Base-by-base conservation (phyloP, 2,329 filamentous ascomycete species). In the Aspergillus latus region DNA sequence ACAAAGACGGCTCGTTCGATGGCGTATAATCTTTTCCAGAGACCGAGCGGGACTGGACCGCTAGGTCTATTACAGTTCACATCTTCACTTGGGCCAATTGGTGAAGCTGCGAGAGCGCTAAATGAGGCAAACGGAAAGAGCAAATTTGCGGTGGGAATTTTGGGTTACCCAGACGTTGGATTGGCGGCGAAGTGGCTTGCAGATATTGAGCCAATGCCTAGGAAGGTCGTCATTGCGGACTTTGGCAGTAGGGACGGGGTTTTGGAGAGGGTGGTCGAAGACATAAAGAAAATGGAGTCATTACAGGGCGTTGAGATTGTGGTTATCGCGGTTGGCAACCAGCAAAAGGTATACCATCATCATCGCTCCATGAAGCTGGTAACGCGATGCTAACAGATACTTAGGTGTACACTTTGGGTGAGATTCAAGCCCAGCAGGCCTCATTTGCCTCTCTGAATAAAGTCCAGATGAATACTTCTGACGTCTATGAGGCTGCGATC, bases 1-100 rank as follows among this genome's bases (percentile, higher is more conserved):
- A 68, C 62, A 13, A 72, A 71, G 53, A 71, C 68, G 1, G 70
- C 63, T 8, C 59, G 67, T 9, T 36, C 60, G n/a, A 63, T 70
- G 36, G 57, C 62, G 3, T 72, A 67, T 60, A 59, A 65, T 40
- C 30, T 70, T 6, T 58, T 62, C 13, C 55, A 59, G 1, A 58
- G 66, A 36, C 46, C 63, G 4, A 37, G 40, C 1, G 51, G 50
- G 5, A 40, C 36, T 0, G 63, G 56, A 0, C 69, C 70, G 2
- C 30, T 66, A 4, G 68, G 58, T 0, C 54, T 71, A 2, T 53
- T 73, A 28, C 66, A 72, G 47, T 57, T 69, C 2, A 71, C 67
- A 1, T 66, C 66, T 0, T 50, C 62, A 2, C 62, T 64, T 1
- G 57, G 49, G 8, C 39, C 52, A 2, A 40, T 64, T 0, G 9